Percentiles rank a stretch among this genome's conserved stretches.
These are phyloP conservation scores for Aquilaria yunnanensis DNA, from an alignment of 345 rosid genomes.

Conservation along the genomic window DNA sequence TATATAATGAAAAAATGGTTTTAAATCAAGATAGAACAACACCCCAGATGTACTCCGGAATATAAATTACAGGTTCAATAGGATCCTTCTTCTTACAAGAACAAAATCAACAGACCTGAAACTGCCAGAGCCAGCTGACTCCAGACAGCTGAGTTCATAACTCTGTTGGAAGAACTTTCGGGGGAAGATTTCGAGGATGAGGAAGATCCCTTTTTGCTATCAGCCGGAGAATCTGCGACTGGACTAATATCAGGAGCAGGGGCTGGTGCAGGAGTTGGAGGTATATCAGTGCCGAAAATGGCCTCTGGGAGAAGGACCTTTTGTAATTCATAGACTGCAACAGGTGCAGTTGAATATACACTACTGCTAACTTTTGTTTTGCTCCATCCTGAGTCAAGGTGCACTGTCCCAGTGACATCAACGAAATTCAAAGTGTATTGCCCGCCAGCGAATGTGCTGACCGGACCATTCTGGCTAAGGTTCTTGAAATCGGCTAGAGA, in stretches of 20 bases:
- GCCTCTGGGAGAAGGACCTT: constrained; percentile 77
- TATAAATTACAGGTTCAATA: constrained; percentile 14
- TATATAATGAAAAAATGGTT: constrained; percentile 21
- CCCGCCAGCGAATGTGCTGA: constrained; percentile 63
- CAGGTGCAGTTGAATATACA: constrained; percentile 70
- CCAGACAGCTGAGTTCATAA: constrained; percentile 24
- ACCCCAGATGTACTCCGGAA: constrained; percentile 13
- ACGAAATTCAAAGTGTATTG: constrained; percentile 63
- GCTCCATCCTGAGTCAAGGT: constrained; percentile 68
- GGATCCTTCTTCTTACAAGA: constrained; percentile 30
- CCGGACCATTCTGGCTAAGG: constrained; percentile 57
- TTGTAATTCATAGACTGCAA: constrained; percentile 79
- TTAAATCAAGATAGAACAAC: constrained; percentile 16
- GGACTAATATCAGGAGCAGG: constrained; percentile 66
- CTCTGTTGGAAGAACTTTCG: constrained; percentile 34
- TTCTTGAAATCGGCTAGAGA: constrained; percentile 73
- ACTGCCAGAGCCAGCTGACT: constrained; percentile 32
- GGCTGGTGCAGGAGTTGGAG: constrained; percentile 85
- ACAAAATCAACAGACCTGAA: constrained; percentile 38
- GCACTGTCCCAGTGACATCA: constrained; percentile 56
- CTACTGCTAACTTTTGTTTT: constrained; percentile 73
- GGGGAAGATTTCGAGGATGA: constrained; percentile 33
- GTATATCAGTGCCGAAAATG: constrained; percentile 84
- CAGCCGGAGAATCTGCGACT: constrained; percentile 64
- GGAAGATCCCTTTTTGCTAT: constrained; percentile 13